phyloP scores from a whole-genome alignment of 345 rosid species.

The Eucalyptus lansdowneana region DNA sequence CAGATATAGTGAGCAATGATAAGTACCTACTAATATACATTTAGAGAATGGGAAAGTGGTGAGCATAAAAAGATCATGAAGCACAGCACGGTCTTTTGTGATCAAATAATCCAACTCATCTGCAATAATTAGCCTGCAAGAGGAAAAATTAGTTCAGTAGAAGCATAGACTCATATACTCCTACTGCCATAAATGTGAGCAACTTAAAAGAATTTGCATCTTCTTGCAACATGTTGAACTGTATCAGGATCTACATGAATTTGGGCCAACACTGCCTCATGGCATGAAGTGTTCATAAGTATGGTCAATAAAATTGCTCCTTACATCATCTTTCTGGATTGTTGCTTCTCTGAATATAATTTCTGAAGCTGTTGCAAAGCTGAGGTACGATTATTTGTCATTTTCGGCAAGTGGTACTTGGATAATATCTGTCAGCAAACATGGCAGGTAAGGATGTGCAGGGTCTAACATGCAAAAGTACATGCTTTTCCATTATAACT shows the following conservation, averaged over 20 bases:
- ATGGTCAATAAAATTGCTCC: background rate
- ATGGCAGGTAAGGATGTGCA: background rate
- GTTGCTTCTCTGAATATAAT: conserved; percentile 44
- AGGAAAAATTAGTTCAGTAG: background rate
- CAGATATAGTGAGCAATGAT: background rate
- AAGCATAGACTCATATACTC: background rate
- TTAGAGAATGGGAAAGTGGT: conserved; percentile 72
- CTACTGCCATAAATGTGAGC: background rate
- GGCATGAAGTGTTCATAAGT: background rate
- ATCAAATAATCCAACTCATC: conserved; percentile 92
- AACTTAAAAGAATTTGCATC: background rate
- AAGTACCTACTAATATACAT: conserved; percentile 71
- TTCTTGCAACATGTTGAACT: background rate
- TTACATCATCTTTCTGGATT: conserved; percentile 62
- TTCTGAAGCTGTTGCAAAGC: conserved; percentile 53
- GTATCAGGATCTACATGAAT: background rate
- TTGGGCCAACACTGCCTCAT: background rate
- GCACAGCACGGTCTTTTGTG: conserved; percentile 72
- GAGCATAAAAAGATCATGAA: conserved; percentile 91
- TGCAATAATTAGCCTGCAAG: conserved; percentile 61
- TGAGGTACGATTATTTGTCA: conserved; percentile 21
- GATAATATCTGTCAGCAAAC: conserved; percentile 42
- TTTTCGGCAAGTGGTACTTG: conserved; percentile 16
- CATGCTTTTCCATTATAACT: background rate
- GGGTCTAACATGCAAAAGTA: background rate